Evolutionary conservation across 1,284 basidiomycete genomes (phyloP), one percentile per base, ranked within the genome.

Genomic region (Sporisorium sorghi): DNA sequence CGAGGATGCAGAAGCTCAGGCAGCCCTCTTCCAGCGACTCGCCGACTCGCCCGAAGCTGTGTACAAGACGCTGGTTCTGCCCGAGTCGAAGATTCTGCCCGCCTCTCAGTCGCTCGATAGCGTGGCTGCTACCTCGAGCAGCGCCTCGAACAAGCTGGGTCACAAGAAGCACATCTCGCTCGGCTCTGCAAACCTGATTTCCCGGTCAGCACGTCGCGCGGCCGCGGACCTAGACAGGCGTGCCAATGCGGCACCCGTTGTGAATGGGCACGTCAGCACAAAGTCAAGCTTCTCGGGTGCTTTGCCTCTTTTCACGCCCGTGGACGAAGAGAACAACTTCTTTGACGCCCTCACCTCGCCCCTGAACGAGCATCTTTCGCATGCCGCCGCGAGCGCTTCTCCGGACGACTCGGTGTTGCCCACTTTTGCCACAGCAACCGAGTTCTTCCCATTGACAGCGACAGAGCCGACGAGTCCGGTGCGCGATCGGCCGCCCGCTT

Each of bases 91-190:
- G 9, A 5, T 43, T 8, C n/a, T 63, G 46, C 66, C 66, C 7
- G 33, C 51, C 14, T 69, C 66, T 19, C 55, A 62, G 46, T 69
- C 66, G n/a, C 48, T 58, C n/a, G 66, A 55, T 33, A 51, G 42
- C n/a, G 37, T 62, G 3, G 42, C 43, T 5, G 50, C 51, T 19
- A 39, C 35, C 19, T 14, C 46, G 2, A 26, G 24, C 37, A 28
- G 30, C 33, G 17, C 23, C n/a, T n/a, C 21, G 24, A 47, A 52
- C 17, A 49, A 44, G 28, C 24, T 42, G 17, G 51, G 59, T 4
- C 61, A 64, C 54, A 64, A 57, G 67, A 70, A 70, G 53, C 60
- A 70, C 30, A 50, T 49, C 2, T 70, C 67, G 24, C 67, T 70
- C 6, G 67, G 61, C 26, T 64, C 67, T 2, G 53, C 61, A 11